Conservation (phyloP, 2,329 filamentous ascomycete genomes). For the Pseudogymnoascus sp. region DNA sequence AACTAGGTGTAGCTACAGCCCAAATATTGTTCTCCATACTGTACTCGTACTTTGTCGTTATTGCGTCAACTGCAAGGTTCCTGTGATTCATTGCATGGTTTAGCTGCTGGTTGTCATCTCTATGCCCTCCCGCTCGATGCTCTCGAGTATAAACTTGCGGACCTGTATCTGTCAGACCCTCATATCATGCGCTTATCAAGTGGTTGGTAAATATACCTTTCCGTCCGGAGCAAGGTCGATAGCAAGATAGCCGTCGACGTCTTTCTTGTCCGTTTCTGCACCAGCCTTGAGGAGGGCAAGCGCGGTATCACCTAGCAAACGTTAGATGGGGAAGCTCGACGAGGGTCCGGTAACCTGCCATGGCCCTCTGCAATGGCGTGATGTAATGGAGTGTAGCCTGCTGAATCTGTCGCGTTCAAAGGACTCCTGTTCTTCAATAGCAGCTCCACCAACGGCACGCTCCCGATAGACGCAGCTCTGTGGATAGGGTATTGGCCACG, state of each 20-base stretch:
- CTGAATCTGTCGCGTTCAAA: conserved; percentile 70
- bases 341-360: conserved; percentile 35
- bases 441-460: conserved; percentile 75
- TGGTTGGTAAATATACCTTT: conserved; percentile 51
- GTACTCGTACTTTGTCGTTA: conserved; percentile 1
- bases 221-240: conserved; percentile 79
- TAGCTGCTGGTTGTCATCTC: conserved; percentile 32
- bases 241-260: conserved; percentile 60
- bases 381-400: conserved; percentile 83
- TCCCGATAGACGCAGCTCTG: conserved; percentile 82
- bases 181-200: neutral
- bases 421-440: conserved; percentile 72
- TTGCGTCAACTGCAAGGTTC: conserved; percentile 12
- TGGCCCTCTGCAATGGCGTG: conserved; percentile 74
- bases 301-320: conserved; percentile 62
- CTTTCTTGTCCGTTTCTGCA: conserved; percentile 71
- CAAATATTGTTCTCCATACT: conserved; percentile 6
- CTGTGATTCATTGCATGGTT: neutral
- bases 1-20: conserved; percentile 20
- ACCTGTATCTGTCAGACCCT: neutral
- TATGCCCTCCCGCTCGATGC: conserved; percentile 78
- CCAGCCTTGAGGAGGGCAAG: conserved; percentile 75
- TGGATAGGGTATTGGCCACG: conserved; percentile 87
- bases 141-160: conserved; percentile 65
- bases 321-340: neutral